Percentiles rank a stretch among this genome's conserved stretches.
phyloP scores from a whole-genome alignment of 106 monocot species.

The Gastrodia elata region DNA sequence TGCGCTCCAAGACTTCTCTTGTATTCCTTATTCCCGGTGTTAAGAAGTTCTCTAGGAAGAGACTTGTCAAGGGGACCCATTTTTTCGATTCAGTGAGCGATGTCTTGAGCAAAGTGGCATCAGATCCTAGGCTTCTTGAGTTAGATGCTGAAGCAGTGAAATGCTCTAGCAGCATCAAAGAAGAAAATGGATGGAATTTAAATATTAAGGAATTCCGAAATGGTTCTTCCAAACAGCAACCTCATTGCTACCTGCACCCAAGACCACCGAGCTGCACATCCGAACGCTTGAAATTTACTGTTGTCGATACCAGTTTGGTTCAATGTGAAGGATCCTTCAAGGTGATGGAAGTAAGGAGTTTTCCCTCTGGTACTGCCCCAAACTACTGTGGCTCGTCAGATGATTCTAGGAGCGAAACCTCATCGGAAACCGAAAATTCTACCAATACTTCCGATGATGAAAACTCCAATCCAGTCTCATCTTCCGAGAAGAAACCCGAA shows the following conservation, averaged over 20 bases:
- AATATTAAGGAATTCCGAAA: constrained; percentile 12
- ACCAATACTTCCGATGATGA: constrained; percentile 14
- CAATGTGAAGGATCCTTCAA: constrained; percentile 26
- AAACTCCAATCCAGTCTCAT: constrained; percentile 6
- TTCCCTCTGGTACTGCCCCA: constrained; percentile 26
- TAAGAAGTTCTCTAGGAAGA: constrained; percentile 74
- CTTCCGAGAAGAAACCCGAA: constrained; percentile 10
- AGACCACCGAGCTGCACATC: constrained; percentile 26
- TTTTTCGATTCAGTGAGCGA: constrained; percentile 94
- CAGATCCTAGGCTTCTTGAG: constrained; percentile 64
- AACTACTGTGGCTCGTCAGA: constrained; percentile 1
- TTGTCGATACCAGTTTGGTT: constrained; percentile 63
- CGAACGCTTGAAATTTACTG: constrained; percentile 54
- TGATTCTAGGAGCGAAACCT: constrained; percentile 21
- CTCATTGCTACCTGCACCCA: constrained; percentile 23
- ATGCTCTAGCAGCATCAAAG: constrained; percentile 9
- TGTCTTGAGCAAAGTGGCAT: constrained; percentile 75
- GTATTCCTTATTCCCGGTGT: constrained; percentile 76
- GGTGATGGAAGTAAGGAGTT: constrained; percentile 42
- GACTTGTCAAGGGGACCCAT: constrained; percentile 74
- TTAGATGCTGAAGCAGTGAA: constrained; percentile 39
- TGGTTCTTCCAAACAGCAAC: constrained; percentile 14
- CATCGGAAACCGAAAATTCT: constrained; percentile 10
- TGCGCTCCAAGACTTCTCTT: constrained; percentile 29
- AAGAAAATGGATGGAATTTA: constrained; percentile 20